Base-by-base conservation (phyloP, 495 filamentous ascomycete species). In the Hypoxylon lenormandii region DNA sequence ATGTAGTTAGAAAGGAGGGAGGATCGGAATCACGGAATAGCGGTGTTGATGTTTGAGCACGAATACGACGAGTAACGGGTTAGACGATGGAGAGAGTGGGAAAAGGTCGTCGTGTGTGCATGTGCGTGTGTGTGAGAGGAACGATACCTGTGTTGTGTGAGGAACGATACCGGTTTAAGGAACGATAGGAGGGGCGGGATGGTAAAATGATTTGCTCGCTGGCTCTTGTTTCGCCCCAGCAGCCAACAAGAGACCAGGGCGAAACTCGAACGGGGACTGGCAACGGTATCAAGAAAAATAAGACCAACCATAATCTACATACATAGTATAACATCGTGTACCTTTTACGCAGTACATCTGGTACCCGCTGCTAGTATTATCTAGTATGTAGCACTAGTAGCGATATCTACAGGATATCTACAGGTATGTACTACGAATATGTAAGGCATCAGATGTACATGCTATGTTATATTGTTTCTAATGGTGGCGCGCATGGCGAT, bases 151-250 rank as follows among this genome's bases (percentile, higher is more conserved):
- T n/a, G n/a, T n/a, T n/a, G n/a, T n/a, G n/a, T n/a, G n/a, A n/a
- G n/a, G n/a, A n/a, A n/a, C n/a, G n/a, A n/a, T n/a, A n/a, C n/a
- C n/a, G n/a, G n/a, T n/a, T n/a, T n/a, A n/a, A n/a, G n/a, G n/a
- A n/a, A n/a, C n/a, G n/a, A n/a, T n/a, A 69, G 54, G 52, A 63
- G 47, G 58, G 65, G 53, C 15, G 38, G 65, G 47, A 56, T 51
- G 40, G 53, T 21, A 38, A 69, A 42, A 69, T 68, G 50, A 68
- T 68, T 62, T 57, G 51, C 42, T 61, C 36, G n/a, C 33, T 4
- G 16, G 46, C n/a, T n/a, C n/a, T 40, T 49, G 46, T 42, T 60
- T 60, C 26, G 50, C 57, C 36, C 57, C 36, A 60, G 37, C 55
- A 58, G 43, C 30, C 30, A 33, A 33, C 30, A 47, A 22, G 16